Conservation (phyloP, 148 eudicot species). For the Fallopia convolvulus region DNA sequence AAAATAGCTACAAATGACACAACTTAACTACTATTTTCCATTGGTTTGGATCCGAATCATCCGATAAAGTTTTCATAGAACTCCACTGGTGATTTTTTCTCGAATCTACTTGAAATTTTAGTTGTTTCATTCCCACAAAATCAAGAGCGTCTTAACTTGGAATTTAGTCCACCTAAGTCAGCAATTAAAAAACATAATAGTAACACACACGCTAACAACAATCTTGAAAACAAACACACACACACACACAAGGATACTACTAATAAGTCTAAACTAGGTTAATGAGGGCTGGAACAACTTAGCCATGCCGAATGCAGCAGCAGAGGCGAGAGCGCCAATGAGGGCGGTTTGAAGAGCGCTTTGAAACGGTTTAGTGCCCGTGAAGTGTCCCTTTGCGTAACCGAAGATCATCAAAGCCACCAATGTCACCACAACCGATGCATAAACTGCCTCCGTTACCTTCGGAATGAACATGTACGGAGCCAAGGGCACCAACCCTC, state of each 20-base stretch:
- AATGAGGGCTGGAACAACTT: conserved; percentile 55
- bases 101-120: not conserved
- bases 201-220: not conserved
- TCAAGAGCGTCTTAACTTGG: not conserved
- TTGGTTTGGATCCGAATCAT: too few relatives aligned
- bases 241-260: not conserved
- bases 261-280: not conserved
- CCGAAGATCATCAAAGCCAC: conserved; percentile 76
- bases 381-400: conserved; percentile 71
- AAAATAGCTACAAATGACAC: too few relatives aligned
- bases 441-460: conserved; percentile 49
- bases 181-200: not conserved
- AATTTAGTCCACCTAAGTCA: not conserved
- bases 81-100: too few relatives aligned
- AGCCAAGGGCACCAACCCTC: conserved; percentile 67
- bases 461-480: conserved; percentile 75
- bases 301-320: conserved; percentile 94
- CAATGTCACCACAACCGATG: conserved; percentile 55
- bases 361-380: conserved; percentile 50
- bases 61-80: too few relatives aligned
- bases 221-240: not conserved
- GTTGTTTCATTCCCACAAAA: not conserved
- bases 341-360: conserved; percentile 79
- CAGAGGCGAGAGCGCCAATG: conserved; percentile 90
- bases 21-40: too few relatives aligned